Base-by-base conservation (phyloP, 2,329 filamentous ascomycete genomes). In the Diaporthe caulivora region DNA sequence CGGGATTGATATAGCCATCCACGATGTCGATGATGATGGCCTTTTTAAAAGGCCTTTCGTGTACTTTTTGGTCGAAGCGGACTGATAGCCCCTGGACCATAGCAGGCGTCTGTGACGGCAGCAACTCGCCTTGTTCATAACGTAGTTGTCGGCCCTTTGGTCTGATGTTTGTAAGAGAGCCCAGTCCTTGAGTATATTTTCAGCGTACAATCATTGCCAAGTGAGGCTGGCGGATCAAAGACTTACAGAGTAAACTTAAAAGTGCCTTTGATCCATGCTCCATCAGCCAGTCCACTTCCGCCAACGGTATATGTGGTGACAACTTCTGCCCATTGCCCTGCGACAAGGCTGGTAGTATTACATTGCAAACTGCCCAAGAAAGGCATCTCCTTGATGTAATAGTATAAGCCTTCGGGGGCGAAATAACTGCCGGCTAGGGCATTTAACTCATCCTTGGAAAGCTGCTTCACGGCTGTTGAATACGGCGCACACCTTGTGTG, bases 51-150 rank as follows among this genome's bases (percentile, higher is more conserved):
- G 81, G 82, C 10, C 81, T 72, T 74, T 83, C 81, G 54, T 83
- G 81, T 24, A 81, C 82, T 67, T 83, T 83, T 68, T 83, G 81
- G 75, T 83, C 81, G 65, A 83, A 83, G 7, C 81, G 78, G 6
- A 83, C 79, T 10, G 78, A 62, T 2, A 83, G 76, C 0, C 64
- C 76, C 67, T 83, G 81, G 0, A 83, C 80, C 1, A 81, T 83
- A 1, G 82, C 81, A 6, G 80, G 75, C 1, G 78, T 79, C 60
- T 83, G 81, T 0, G 78, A 78, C 1, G 78, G 77, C 37, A 76
- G 75, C 11, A 82, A 72, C 6, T 75, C 54, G 1, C 76, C 77
- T 0, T 81, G 72, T 8, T 74, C 34, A 47, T 83, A 82, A 82
- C 77, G 69, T 82, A 81, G 64, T 82, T 82, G 55, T 82, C 78